Evolutionary conservation across 805 yeast genomes (phyloP), one percentile per base, ranked within the genome.

Genomic region (Cyberlindnera mrakii): DNA sequence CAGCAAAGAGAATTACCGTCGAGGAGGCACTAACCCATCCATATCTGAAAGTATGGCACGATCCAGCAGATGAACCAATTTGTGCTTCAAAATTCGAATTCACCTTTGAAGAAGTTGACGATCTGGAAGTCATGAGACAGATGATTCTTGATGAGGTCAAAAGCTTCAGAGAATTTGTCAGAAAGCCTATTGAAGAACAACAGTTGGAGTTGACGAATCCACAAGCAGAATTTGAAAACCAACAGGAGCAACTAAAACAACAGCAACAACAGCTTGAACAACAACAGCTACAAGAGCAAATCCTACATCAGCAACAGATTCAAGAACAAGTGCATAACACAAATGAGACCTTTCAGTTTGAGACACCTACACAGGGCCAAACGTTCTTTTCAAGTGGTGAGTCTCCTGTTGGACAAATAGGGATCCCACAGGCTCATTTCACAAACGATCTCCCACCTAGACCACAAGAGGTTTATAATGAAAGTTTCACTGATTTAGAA

Each of bases 21-120:
- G 88, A 85, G 45, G 84, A 88, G 53, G 97, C 98, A 0, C 69
- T 93, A 40, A 74, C 71, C 47, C 99, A 93, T 65, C 96, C 96
- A 8, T 93, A 91, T 60, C 66, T 93, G 43, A 72, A 80, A 37
- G 76, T 85, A 29, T 93, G 96, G 90, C 97, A 88, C 59, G 96
- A 89, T 63, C 93, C 96, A 6, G 75, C 77, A 27, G 98, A 93
- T 60, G 98, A 93, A 64, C 90, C 90, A 7, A 81, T 74, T 39
- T 88, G 96, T 60, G 77, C 78, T 37, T 71, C 77, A 2, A 84
- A 85, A 54, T 90, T 90, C 61, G 96, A 90, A 58, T 90, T 90
- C 60, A 43, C 51, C 6, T 90, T 90, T 62, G 97, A 90, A 68
- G 82, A 76, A 14, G 83, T 82, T 15, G 87, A 86, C 51, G 96